These are phyloP conservation scores for Suhomyces bolitotheri DNA, from an alignment of 1,139 yeast species.

Conservation along the genomic window DNA sequence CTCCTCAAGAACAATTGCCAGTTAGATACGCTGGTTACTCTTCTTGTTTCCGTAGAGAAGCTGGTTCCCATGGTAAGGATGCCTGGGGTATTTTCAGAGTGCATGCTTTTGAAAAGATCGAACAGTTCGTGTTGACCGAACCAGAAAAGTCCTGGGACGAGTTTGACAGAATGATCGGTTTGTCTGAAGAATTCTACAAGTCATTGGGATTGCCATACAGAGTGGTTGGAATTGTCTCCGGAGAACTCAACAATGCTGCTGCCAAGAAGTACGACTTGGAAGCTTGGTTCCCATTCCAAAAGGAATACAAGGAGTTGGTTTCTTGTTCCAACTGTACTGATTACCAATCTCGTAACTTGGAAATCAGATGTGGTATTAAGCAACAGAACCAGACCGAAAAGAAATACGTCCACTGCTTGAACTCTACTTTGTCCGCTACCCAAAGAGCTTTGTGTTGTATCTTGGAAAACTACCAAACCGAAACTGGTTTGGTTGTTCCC, in stretches of 20 bases:
- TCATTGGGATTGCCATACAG: constrained; percentile 92
- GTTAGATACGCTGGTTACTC: constrained; percentile 96
- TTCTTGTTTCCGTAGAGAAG: constrained; percentile 98
- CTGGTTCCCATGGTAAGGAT: constrained; percentile 98
- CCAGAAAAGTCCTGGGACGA: constrained; percentile 98
- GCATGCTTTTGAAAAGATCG: constrained; percentile 97
- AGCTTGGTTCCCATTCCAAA: constrained; percentile 99
- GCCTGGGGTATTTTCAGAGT: constrained; percentile 99
- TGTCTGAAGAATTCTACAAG: constrained; percentile 91
- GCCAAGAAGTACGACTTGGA: constrained; percentile 98
- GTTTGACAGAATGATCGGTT: constrained; percentile 90
- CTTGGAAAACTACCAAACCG: constrained; percentile 96
- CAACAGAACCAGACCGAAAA: constrained; percentile 93
- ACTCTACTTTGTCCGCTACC: constrained; percentile 96
- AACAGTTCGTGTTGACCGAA: constrained; percentile 92
- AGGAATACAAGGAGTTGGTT: constrained; percentile 96
- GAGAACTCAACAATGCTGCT: constrained; percentile 98
- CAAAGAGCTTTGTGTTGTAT: constrained; percentile 97
- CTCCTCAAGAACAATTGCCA: constrained; percentile 95
- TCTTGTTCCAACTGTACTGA: constrained; percentile 99
- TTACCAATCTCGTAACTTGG: constrained; percentile 97
- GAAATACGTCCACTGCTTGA: constrained; percentile 97
- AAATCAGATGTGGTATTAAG: constrained; percentile 97
- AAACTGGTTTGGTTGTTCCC: constrained; percentile 90
- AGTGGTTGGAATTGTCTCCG: constrained; percentile 96